Evolutionary conservation across 768 basidiomycete species (phyloP).

Genomic region (Ramaria sp.): DNA sequence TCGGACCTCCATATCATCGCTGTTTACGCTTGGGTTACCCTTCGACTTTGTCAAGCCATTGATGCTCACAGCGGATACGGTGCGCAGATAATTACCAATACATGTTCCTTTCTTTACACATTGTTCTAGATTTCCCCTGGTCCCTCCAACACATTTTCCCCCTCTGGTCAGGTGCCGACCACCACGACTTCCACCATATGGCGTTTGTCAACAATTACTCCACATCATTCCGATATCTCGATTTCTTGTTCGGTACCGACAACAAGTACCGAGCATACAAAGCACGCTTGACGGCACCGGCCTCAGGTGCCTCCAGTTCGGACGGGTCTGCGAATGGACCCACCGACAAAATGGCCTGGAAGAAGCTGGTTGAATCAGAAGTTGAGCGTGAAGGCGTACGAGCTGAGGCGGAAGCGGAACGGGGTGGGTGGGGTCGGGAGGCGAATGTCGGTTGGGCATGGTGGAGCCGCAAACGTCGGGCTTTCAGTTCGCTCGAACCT

Average conservation of each 20-base stretch:
- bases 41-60: constrained; percentile 93
- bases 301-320: constrained; percentile 14
- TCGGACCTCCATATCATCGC: constrained; percentile 82
- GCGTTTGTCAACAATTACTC: constrained; percentile 90
- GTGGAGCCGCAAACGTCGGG: constrained; percentile 5
- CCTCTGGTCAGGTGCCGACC: constrained; percentile 96
- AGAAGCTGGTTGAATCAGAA: constrained; percentile 45
- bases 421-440: constrained; percentile 10
- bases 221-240: constrained; percentile 92
- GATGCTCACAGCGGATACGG: constrained; percentile 97
- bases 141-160: constrained; percentile 85
- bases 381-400: constrained; percentile 62
- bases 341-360: constrained; percentile 12
- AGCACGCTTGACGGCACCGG: constrained; percentile 46
- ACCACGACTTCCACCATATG: constrained; percentile 99
- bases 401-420: constrained; percentile 45
- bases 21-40: constrained; percentile 87
- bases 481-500: too few species aligned
- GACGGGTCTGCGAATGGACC: not conserved
- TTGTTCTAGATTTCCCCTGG: constrained; percentile 83
- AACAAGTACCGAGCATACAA: constrained; percentile 79
- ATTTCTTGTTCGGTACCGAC: constrained; percentile 84
- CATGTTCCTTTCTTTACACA: not conserved
- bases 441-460: constrained; percentile 19
- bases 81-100: constrained; percentile 23